Conservation (phyloP, 2,329 filamentous ascomycete genomes). For the Didymella pinodella region DNA sequence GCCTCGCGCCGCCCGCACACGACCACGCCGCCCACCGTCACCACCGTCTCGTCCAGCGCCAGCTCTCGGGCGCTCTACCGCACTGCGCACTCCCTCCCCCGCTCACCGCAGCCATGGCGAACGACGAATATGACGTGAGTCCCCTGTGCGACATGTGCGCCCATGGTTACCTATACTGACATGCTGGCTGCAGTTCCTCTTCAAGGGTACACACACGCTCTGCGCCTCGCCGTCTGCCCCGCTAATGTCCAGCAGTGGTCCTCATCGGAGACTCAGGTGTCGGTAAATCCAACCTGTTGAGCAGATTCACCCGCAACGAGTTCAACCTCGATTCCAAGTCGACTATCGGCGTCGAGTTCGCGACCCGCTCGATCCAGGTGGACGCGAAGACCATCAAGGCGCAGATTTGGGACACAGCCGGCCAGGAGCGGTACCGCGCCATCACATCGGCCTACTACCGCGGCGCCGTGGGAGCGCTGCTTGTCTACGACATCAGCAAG, state of each 20-base stretch:
- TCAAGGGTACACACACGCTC: slow-evolving; percentile 77
- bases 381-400: slow-evolving; percentile 99
- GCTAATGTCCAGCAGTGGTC: slow-evolving; percentile 71
- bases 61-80: slow-evolving; percentile 17
- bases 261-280: slow-evolving; percentile 99
- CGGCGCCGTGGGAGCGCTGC: slow-evolving; percentile 93
- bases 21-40: not conserved
- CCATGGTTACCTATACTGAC: slow-evolving; percentile 36
- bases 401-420: slow-evolving; percentile 99
- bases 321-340: slow-evolving; percentile 99
- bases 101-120: slow-evolving; percentile 75
- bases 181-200: slow-evolving; percentile 77
- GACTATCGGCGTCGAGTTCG: slow-evolving; percentile 99
- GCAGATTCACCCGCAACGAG: slow-evolving; percentile 99
- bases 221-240: slow-evolving; percentile 27
- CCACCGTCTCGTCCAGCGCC: slow-evolving; percentile 8
- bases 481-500: slow-evolving; percentile 99
- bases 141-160: slow-evolving; percentile 31
- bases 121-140: slow-evolving; percentile 99
- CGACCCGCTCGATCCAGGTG: slow-evolving; percentile 97
- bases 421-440: slow-evolving; percentile 97
- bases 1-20: slow-evolving; percentile 7
- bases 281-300: slow-evolving; percentile 99
- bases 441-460: slow-evolving; percentile 99
- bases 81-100: slow-evolving; percentile 26